Base-by-base conservation (phyloP, 169 alveolate species). In the Plasmodium billcollinsi region DNA sequence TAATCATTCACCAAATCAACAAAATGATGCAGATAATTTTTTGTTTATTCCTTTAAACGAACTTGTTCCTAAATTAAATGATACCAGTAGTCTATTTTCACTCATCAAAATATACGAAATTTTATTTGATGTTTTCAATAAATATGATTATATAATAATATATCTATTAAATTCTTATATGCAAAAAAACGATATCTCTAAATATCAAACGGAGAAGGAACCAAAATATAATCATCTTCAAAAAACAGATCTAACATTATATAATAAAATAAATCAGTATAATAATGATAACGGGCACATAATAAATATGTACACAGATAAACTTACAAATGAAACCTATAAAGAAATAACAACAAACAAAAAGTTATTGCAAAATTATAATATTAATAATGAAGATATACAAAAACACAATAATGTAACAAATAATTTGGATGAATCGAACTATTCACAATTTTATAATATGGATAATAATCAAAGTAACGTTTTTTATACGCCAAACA, bases 41-140 rank as follows among this genome's bases (percentile, higher is more conserved):
- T 69, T 83, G 62, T 83, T 83, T 69, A 83, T 83, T 52, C 91
- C 91, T 7, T 54, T 83, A 21, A 69, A 83, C 18, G 91, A 83
- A 26, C 58, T 83, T 26, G 91, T 63, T 4, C 83, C 69, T 54
- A 83, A 83, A 83, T 54, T 83, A 56, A 83, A 83, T 24, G 91
- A 69, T 49, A 83, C 56, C 49, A 47, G 63, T 14, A 29, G 91
- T 61, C 18, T 69, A 15, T 8, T 50, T 7, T 83, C 91, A n/a
- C 80, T 83, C 43, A 33, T 83, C 47, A 83, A 83, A 83, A 69
- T 83, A n/a, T 83, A 69, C 24, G 85, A 83, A 83, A 69, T 83
- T 59, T 62, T 59, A 63, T 56, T 83, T 83, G 91, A 83, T 45
- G 65, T 83, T 18, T 20, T 83, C 47, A 83, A 83, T 14, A 83